phyloP scores from a whole-genome alignment of 495 filamentous ascomycete species.

The Daldinia vernicosa region DNA sequence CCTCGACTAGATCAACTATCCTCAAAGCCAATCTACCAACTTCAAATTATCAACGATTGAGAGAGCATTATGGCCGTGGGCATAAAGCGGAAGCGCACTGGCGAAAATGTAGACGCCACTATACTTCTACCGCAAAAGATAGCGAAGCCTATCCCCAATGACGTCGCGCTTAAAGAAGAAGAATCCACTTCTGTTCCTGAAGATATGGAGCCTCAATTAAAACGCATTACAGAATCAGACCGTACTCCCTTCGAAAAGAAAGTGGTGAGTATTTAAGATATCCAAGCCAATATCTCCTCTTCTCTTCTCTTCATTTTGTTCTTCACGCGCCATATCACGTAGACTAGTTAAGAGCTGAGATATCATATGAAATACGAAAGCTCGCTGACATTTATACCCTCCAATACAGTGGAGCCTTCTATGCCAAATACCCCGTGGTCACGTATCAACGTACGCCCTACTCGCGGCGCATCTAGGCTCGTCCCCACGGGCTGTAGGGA shows the following conservation, averaged over 20 bases:
- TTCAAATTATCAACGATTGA: background rate
- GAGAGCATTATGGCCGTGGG: slow-evolving; percentile 29
- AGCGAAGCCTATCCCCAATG: slow-evolving; percentile 2
- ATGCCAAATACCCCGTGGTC: slow-evolving; percentile 73
- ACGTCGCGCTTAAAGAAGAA: slow-evolving; percentile 12
- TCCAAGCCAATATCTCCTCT: background rate
- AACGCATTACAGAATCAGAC: slow-evolving; percentile 50
- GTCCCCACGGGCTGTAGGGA: slow-evolving; percentile 81
- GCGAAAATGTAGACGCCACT: slow-evolving; percentile 5
- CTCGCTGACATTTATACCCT: background rate
- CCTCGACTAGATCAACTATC: background rate
- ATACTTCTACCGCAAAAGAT: slow-evolving; percentile 5
- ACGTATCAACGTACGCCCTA: slow-evolving; percentile 76
- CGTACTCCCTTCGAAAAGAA: slow-evolving; percentile 66
- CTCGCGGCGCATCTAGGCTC: slow-evolving; percentile 71
- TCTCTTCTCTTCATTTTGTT: background rate
- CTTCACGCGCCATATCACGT: background rate
- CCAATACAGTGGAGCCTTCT: slow-evolving; percentile 64
- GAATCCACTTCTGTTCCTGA: slow-evolving; percentile 23
- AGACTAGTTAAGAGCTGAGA: background rate
- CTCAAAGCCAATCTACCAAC: background rate
- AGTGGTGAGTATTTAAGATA: slow-evolving; percentile 47
- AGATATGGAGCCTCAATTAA: slow-evolving; percentile 44
- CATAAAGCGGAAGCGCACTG: slow-evolving; percentile 37
- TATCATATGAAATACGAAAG: background rate